phyloP scores from a whole-genome alignment of 371 early-diverging fungal species.

The Homolaphlyctis polyrhiza region DNA sequence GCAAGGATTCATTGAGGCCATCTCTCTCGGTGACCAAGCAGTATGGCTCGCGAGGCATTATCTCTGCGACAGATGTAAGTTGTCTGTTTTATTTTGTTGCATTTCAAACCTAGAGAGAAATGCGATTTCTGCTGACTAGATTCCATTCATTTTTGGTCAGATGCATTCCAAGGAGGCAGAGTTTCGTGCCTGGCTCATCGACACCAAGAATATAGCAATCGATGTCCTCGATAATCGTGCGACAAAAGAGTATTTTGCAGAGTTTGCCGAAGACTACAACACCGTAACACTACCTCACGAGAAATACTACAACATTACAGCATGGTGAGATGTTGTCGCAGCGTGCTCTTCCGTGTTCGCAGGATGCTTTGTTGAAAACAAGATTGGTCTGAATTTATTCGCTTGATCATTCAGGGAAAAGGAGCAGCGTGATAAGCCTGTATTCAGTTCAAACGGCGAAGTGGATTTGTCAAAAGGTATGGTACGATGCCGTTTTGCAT shows the following conservation, averaged over 20 bases:
- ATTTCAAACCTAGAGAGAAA: neutral
- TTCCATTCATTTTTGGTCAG: conserved; percentile 15
- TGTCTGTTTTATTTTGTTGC: neutral
- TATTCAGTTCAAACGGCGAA: neutral
- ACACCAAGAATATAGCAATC: conserved; percentile 59
- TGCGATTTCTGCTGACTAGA: neutral
- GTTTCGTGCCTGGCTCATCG: conserved; percentile 71
- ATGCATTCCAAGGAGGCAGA: conserved; percentile 63
- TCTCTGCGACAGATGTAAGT: conserved; percentile 17
- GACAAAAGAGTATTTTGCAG: conserved; percentile 59
- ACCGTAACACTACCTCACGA: conserved; percentile 69
- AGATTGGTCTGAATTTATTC: too few species aligned
- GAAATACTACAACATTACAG: conserved; percentile 48
- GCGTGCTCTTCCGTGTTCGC: too few species aligned
- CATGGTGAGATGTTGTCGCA: conserved; percentile 33
- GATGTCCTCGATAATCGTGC: conserved; percentile 48
- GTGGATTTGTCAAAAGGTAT: conserved; percentile 8
- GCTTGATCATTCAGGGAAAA: too few species aligned
- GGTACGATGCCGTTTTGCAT: too few species aligned
- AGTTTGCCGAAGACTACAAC: conserved; percentile 68
- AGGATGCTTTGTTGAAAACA: too few species aligned
- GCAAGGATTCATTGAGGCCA: conserved; percentile 31
- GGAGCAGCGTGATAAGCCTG: too few species aligned
- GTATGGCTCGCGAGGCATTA: conserved; percentile 58
- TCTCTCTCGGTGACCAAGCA: conserved; percentile 29